Percentiles rank a stretch among this genome's conserved stretches.
Evolutionary conservation across 805 yeast species (phyloP).

Genomic region (Zygosaccharomyces lentus): DNA sequence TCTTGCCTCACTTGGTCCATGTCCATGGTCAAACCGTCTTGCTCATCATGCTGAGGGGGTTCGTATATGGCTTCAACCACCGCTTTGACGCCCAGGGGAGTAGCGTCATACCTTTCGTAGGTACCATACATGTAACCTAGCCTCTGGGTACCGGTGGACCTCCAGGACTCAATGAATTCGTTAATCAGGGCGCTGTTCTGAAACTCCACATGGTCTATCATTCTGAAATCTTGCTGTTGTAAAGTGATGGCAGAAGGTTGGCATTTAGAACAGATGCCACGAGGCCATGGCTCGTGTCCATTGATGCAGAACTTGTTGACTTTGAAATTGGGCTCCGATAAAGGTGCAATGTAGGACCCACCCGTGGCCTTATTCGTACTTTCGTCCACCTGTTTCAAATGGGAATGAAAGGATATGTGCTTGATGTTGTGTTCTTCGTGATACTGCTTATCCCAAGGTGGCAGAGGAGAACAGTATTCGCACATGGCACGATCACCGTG

Average conservation of each 20-base stretch:
- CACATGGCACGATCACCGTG: constrained; percentile 97
- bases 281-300: constrained; percentile 93
- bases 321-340: constrained; percentile 63
- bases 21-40: constrained; percentile 75
- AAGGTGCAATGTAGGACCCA: constrained; percentile 74
- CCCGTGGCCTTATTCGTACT: constrained; percentile 51
- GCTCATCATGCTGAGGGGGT: constrained; percentile 81
- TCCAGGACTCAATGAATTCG: constrained; percentile 86
- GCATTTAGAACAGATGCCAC: constrained; percentile 91
- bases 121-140: constrained; percentile 80
- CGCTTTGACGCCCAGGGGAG: constrained; percentile 89
- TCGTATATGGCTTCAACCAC: constrained; percentile 92
- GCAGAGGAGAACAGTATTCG: constrained; percentile 91
- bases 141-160: constrained; percentile 81
- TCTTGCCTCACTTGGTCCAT: constrained; percentile 36
- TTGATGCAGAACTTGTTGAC: constrained; percentile 60
- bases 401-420: constrained; percentile 82
- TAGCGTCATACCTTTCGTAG: constrained; percentile 66
- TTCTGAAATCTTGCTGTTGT: constrained; percentile 83
- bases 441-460: constrained; percentile 87
- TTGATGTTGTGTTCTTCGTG: constrained; percentile 73
- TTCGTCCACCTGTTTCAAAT: constrained; percentile 68
- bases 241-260: constrained; percentile 94
- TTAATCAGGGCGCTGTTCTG: constrained; percentile 69
- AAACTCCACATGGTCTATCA: constrained; percentile 97